phyloP scores from a whole-genome alignment of 805 yeast genomes.

The Lipomyces anomalus region DNA sequence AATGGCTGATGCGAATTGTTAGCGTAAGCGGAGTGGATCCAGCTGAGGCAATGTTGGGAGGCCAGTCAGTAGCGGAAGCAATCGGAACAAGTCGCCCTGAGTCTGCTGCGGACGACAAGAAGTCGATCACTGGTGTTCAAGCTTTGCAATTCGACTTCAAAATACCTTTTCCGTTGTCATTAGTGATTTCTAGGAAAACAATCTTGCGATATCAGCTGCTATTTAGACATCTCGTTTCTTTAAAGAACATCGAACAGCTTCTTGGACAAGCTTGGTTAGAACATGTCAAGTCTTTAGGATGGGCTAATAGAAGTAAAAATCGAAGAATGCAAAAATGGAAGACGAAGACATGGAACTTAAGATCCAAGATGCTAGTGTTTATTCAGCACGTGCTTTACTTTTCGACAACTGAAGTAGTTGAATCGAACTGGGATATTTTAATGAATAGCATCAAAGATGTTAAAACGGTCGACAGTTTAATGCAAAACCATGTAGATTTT shows the following conservation, averaged over 20 bases:
- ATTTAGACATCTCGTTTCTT: constrained; percentile 60
- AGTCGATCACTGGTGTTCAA: constrained; percentile 29
- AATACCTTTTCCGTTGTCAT: constrained; percentile 81
- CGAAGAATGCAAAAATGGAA: constrained; percentile 24
- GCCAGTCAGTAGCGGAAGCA: not conserved
- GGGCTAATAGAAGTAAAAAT: constrained; percentile 50
- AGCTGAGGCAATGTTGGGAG: constrained; percentile 11
- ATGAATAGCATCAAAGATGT: constrained; percentile 28
- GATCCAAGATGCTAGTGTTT: constrained; percentile 50
- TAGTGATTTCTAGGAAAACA: constrained; percentile 64
- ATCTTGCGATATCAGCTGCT: constrained; percentile 73
- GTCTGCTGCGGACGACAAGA: constrained; percentile 20
- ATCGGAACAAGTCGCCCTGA: constrained; percentile 1
- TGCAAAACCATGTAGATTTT: constrained; percentile 47
- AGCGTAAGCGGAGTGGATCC: constrained; percentile 34
- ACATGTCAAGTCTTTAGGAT: constrained; percentile 54
- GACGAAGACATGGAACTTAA: constrained; percentile 30
- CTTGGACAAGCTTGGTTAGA: constrained; percentile 69
- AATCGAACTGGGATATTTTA: constrained; percentile 47
- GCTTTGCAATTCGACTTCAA: constrained; percentile 37
- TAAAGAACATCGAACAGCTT: constrained; percentile 56
- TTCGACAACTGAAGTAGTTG: constrained; percentile 54
- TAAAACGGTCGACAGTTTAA: constrained; percentile 41
- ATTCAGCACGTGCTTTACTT: constrained; percentile 51
- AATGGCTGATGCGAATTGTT: constrained; percentile 34